These are phyloP conservation scores for Hypoxylon sp. DNA, from an alignment of 2,329 filamentous ascomycete genomes.

Conservation along the genomic window DNA sequence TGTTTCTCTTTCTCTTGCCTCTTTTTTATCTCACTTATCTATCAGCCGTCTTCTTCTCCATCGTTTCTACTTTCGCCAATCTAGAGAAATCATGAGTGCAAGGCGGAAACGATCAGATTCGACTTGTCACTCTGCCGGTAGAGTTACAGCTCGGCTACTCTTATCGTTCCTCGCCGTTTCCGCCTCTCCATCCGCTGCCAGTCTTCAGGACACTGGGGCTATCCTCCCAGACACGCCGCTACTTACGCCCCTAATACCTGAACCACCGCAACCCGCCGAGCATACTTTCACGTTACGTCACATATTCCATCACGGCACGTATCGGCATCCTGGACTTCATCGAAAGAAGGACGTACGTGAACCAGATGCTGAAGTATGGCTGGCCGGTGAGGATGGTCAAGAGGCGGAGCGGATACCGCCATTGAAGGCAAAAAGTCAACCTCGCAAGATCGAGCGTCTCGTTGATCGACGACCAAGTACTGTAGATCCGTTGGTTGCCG, in stretches of 20 bases:
- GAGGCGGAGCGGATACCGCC: conserved; percentile 65
- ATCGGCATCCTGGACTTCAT: conserved; percentile 83
- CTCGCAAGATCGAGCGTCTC: conserved; percentile 83
- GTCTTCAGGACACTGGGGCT: conserved; percentile 57
- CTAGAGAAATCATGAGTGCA: conserved; percentile 46
- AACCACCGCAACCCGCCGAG: conserved; percentile 65
- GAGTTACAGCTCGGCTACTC: conserved; percentile 74
- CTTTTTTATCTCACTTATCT: conserved; percentile 12
- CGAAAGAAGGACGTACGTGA: conserved; percentile 78
- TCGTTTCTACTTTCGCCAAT: conserved; percentile 4
- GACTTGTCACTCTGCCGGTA: conserved; percentile 70
- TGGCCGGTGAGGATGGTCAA: conserved; percentile 72
- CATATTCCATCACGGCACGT: conserved; percentile 91
- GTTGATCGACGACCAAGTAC: conserved; percentile 81
- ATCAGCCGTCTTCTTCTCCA: conserved; percentile 10
- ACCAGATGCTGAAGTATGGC: conserved; percentile 72
- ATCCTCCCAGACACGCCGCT: conserved; percentile 63
- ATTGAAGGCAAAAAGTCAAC: conserved; percentile 74
- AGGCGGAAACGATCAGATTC: conserved; percentile 49
- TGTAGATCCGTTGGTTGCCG: conserved; percentile 83
- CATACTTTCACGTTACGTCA: conserved; percentile 81
- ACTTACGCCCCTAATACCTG: conserved; percentile 59
- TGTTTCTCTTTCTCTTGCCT: conserved; percentile 19
- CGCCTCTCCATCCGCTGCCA: conserved; percentile 59
- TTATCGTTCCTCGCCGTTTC: conserved; percentile 77